Evolutionary conservation across 2,329 filamentous ascomycete species (phyloP), one percentile per base, ranked within the genome.

Genomic region (Dothistroma pini): DNA sequence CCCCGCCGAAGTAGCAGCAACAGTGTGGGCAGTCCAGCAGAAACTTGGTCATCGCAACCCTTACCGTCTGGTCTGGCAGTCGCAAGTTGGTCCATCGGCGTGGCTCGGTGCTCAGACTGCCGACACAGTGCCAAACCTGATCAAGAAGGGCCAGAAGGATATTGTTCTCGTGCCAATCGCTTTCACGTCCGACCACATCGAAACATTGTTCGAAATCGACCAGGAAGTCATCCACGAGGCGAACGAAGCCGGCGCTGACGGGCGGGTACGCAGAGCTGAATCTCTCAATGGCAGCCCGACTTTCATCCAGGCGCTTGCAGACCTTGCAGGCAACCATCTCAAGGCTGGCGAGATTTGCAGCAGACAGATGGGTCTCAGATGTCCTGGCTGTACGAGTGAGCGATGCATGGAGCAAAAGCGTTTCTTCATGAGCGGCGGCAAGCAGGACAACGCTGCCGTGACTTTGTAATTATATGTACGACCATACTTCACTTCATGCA

Each of bases 131-230:
- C 87, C 93, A 72, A 84, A 91, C 62, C 96, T 97, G 73, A 87
- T 97, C 67, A 86, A 89, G 72, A 92, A 95, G 76, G 95, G 93
- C 0, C 90, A 97, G 72, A 96, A 88, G 58, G 92, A 99, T 72
- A 82, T 99, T 58, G 82, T 97, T 1, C 82, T 99, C 7, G 91
- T 99, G 59, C 95, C 95, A 0, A 96, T 99, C 66, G 95, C 95
- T 6, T 99, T 99, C 75, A 99, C 95, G 0, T 96, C 91, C n/a
- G 95, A 99, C 71, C 95, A 99, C 74, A 99, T 99, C 68, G 95
- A 99, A 79, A 99, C 95, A 0, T 81, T 99, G 0, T 97, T 89
- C 74, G 95, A 99, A 76, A 80, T 99, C 56, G 95, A 99, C 75
- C 83, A 91, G 70, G 95, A 99, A 77, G 91, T 99, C 44, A 97